phyloP scores from a whole-genome alignment of 164 flowering plant genomes.

The Vitis rotundifolia region DNA sequence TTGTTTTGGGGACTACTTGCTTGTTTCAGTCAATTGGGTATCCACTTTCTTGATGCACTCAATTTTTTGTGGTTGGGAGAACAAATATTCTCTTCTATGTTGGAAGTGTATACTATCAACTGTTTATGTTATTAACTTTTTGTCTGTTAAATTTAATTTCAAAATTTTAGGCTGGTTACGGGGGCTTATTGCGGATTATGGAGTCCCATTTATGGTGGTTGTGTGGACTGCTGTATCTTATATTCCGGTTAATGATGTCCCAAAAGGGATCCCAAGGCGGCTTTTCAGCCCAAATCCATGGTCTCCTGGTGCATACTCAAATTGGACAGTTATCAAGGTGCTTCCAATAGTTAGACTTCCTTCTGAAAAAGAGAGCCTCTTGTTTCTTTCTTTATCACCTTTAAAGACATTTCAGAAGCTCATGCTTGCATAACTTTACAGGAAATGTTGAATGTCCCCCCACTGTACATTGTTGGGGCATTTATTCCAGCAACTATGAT shows the following conservation, averaged over 20 bases:
- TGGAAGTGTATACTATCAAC: background rate
- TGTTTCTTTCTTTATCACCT: background rate
- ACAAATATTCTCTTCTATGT: background rate
- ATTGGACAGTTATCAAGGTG: constrained; percentile 96
- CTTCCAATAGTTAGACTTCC: background rate
- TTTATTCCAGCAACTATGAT: constrained; percentile 99
- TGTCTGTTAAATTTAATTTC: constrained; percentile 10
- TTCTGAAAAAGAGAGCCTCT: background rate
- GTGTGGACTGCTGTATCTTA: constrained; percentile 91
- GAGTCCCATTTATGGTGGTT: constrained; percentile 95
- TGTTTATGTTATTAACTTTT: constrained; percentile 1
- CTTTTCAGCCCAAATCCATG: constrained; percentile 96
- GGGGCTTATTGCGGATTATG: constrained; percentile 92
- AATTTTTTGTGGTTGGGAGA: background rate
- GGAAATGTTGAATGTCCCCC: constrained; percentile 94
- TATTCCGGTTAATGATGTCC: constrained; percentile 71
- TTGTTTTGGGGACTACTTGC: background rate
- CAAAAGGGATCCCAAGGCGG: constrained; percentile 89
- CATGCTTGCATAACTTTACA: constrained; percentile 30
- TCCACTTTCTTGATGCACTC: background rate
- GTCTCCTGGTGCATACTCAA: constrained; percentile 90
- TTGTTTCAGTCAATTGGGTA: background rate
- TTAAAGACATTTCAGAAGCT: background rate
- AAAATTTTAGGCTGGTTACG: constrained; percentile 65
- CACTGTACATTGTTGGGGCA: constrained; percentile 81